Evolutionary conservation across 768 basidiomycete genomes (phyloP), one percentile per base, ranked within the genome.

Genomic region (Tylopilus felleus): DNA sequence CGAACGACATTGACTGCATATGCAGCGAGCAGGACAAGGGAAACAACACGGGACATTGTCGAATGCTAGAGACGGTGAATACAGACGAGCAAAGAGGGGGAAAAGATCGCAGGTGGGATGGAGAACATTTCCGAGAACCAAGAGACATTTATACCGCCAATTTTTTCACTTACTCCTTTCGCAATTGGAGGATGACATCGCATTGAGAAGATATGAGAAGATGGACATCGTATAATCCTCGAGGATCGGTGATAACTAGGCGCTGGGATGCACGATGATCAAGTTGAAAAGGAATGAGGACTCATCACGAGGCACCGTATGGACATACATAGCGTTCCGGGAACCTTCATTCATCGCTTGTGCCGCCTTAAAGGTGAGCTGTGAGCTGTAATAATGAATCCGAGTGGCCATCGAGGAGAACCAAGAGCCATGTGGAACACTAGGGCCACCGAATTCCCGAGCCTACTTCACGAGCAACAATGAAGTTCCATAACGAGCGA

Each of bases 71-170:
- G 27, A 38, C 13, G 17, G 17, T 23, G 10, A 27, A 29, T 14
- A 14, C 2, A 5, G 33, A 14, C 3, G 16, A 43, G 36, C n/a
- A 36, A 14, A n/a, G 4, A 35, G 16, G 2, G 23, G 35, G 36
- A 27, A 19, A 39, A 31, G 31, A 58, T 22, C 25, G 36, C 40
- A 51, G 14, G 39, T 31, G 38, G 43, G 45, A 41, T 40, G 28
- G n/a, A 40, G 52, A 45, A 16, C 48, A 9, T 17, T 31, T 25
- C 38, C 5, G 17, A 23, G 23, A 47, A 27, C 35, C 12, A 22
- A 8, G n/a, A 21, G 21, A 45, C 21, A 58, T 53, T 64, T 64
- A 64, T 60, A 61, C 46, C 12, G 12, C 36, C 36, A 23, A 22
- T 16, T 13, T 19, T 28, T 47, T 43, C 42, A 47, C 40, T n/a